Percentiles rank a stretch among this genome's conserved stretches.
phyloP scores from a whole-genome alignment of 2,329 filamentous ascomycete species.

The Aspergillaceae sp. region DNA sequence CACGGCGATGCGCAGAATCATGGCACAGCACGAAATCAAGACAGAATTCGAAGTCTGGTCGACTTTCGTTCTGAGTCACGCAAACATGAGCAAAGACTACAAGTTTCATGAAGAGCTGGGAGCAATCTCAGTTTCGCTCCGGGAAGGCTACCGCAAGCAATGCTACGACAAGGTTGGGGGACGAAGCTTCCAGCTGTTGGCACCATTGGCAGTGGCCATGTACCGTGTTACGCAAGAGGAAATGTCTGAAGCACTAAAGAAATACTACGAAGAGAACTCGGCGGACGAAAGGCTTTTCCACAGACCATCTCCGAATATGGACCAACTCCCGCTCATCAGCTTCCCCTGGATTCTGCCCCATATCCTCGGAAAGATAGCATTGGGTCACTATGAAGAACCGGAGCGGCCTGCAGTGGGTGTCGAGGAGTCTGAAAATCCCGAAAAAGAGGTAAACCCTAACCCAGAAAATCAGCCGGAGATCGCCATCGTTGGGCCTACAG shows the following conservation, averaged over 20 bases:
- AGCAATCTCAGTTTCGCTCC: conserved; percentile 56
- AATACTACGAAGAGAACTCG: conserved; percentile 31
- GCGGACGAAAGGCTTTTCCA: conserved; percentile 6
- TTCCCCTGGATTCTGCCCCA: conserved; percentile 87
- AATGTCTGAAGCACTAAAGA: conserved; percentile 50
- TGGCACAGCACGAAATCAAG: conserved; percentile 72
- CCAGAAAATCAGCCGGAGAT: conserved; percentile 1
- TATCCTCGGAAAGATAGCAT: conserved; percentile 62
- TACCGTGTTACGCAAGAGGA: conserved; percentile 74
- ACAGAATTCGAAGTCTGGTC: conserved; percentile 93
- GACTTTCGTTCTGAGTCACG: conserved; percentile 70
- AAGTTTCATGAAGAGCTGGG: conserved; percentile 80
- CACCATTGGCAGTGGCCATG: conserved; percentile 74
- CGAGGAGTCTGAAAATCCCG: neutral
- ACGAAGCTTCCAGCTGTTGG: conserved; percentile 50
- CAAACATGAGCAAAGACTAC: conserved; percentile 65
- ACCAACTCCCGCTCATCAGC: conserved; percentile 69
- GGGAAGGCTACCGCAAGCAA: conserved; percentile 57
- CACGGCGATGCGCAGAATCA: conserved; percentile 62
- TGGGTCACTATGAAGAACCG: conserved; percentile 23
- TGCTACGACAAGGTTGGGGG: conserved; percentile 60
- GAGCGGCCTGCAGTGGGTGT: conserved; percentile 3
- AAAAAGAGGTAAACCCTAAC: neutral
- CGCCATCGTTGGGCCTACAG: neutral
- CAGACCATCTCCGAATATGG: conserved; percentile 8